Evolutionary conservation across 768 basidiomycete species (phyloP).

Genomic region (Asterophora lycoperdoides): DNA sequence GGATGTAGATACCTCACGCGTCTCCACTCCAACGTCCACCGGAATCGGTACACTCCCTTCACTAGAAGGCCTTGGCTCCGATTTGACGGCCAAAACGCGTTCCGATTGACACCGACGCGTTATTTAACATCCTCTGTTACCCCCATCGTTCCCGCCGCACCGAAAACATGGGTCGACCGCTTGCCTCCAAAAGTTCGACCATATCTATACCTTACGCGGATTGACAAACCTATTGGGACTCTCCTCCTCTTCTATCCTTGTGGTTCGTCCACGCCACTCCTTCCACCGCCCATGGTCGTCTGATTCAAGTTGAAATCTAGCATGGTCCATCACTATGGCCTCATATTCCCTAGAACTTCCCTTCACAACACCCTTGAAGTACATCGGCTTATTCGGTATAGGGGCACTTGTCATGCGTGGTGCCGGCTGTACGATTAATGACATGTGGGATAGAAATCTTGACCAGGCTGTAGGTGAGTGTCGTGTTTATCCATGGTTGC

Average conservation of each 20-base stretch:
- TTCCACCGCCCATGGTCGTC: constrained; percentile 2
- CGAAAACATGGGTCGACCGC: constrained; percentile 61
- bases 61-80: neutral
- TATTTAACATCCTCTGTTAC: constrained; percentile 6
- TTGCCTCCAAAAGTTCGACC: constrained; percentile 60
- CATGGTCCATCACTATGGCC: constrained; percentile 98
- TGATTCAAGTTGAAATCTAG: constrained; percentile 37
- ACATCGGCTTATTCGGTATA: constrained; percentile 77
- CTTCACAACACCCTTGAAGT: constrained; percentile 63
- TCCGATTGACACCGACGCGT: constrained; percentile 8
- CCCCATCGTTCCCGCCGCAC: neutral
- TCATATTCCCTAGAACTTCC: constrained; percentile 75
- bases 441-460: constrained; percentile 94
- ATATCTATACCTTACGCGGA: constrained; percentile 80
- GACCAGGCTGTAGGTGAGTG: constrained; percentile 85
- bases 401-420: constrained; percentile 96
- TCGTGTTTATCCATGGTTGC: neutral
- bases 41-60: neutral
- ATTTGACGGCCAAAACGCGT: neutral
- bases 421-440: constrained; percentile 98
- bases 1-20: constrained; percentile 14
- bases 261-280: constrained; percentile 46
- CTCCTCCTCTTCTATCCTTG: constrained; percentile 92
- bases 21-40: constrained; percentile 3
- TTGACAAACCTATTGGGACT: constrained; percentile 97